phyloP scores from a whole-genome alignment of 2,329 filamentous ascomycete species.

The Aureobasidium subglaciale region DNA sequence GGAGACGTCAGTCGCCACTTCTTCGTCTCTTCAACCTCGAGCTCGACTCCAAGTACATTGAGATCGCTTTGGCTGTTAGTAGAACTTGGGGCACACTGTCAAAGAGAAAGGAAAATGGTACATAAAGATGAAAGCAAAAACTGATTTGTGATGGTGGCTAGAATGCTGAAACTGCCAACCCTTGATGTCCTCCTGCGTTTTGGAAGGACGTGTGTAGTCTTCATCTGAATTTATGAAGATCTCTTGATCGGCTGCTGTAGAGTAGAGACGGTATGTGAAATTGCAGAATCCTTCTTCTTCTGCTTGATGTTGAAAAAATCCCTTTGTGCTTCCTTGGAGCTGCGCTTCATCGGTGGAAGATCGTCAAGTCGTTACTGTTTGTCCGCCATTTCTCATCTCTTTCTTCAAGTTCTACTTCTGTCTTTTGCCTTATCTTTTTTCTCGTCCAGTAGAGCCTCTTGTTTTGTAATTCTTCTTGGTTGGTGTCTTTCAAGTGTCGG shows the following conservation, averaged over 20 bases:
- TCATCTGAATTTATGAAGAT: background rate
- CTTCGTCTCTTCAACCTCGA: too few species aligned
- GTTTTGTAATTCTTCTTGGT: background rate
- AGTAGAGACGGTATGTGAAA: background rate
- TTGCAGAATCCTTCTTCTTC: background rate
- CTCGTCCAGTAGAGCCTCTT: background rate
- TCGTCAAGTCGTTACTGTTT: conserved; percentile 2
- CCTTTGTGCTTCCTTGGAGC: background rate
- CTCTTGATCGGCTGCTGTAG: background rate
- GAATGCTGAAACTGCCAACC: background rate
- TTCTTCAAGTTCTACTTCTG: background rate
- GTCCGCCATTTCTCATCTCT: background rate
- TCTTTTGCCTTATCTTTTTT: too few species aligned
- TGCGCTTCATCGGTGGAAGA: background rate
- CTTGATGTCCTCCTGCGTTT: background rate
- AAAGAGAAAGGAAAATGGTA: background rate
- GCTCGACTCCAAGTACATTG: too few species aligned
- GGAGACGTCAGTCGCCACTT: too few species aligned
- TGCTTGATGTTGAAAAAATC: background rate
- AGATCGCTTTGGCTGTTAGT: too few species aligned
- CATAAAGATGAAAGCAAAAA: background rate
- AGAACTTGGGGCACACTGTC: too few species aligned
- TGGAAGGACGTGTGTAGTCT: background rate
- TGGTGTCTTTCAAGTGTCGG: background rate
- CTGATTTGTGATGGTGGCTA: background rate